phyloP scores from a whole-genome alignment of 176 grass and related monocot species.

The Zizania latifolia region DNA sequence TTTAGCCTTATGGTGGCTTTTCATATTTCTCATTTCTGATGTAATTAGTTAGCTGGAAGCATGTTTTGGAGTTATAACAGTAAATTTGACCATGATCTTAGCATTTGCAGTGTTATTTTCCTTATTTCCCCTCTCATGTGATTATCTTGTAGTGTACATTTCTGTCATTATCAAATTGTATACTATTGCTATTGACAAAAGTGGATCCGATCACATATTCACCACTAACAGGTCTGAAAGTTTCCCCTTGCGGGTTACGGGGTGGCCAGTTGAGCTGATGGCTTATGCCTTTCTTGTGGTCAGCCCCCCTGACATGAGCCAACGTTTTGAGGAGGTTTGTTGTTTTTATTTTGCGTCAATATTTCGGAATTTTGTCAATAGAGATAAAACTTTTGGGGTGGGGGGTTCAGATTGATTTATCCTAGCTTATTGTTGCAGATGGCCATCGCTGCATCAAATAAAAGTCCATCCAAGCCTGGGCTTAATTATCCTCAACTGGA shows the following conservation, averaged over 20 bases:
- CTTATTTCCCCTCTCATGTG: background rate
- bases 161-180: too few relatives aligned
- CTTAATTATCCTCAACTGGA: conserved; percentile 73
- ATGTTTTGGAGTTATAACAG: too few relatives aligned
- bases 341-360: conserved; percentile 13
- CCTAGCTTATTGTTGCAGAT: conserved; percentile 53
- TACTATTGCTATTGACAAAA: too few relatives aligned
- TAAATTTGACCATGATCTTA: too few relatives aligned
- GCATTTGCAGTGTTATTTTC: too few relatives aligned
- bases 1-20: too few relatives aligned
- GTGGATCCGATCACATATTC: conserved; percentile 22
- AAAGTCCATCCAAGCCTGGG: conserved; percentile 41
- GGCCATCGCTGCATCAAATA: conserved; percentile 74
- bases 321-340: conserved; percentile 69
- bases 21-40: too few relatives aligned
- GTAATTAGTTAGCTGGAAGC: too few relatives aligned
- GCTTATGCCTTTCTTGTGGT: conserved; percentile 91
- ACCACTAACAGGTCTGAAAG: conserved; percentile 57
- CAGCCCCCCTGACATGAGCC: conserved; percentile 69
- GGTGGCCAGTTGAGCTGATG: conserved; percentile 96
- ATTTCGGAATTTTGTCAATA: background rate
- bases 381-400: too few relatives aligned
- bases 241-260: conserved; percentile 85
- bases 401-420: background rate
- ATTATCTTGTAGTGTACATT: conserved; percentile 2